These are phyloP conservation scores for Haplographium delicatum DNA, from an alignment of 495 filamentous ascomycete genomes.

Conservation along the genomic window DNA sequence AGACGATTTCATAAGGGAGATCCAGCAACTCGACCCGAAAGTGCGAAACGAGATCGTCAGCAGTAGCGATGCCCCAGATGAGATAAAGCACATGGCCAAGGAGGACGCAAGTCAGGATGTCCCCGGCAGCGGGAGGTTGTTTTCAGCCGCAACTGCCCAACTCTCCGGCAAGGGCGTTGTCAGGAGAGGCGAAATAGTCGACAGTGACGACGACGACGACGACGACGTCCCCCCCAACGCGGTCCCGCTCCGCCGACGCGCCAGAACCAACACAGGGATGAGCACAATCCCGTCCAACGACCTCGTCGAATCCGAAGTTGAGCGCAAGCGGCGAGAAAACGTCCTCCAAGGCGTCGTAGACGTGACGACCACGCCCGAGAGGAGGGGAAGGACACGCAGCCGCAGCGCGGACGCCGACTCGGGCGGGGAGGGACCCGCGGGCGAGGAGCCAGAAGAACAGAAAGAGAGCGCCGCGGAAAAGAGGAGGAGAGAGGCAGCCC, in stretches of 20 bases:
- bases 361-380: slow-evolving; percentile 25
- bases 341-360: slow-evolving; percentile 44
- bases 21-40: slow-evolving; percentile 74
- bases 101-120: slow-evolving; percentile 29
- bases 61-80: slow-evolving; percentile 55
- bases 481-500: slow-evolving; percentile 73
- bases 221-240: neutral
- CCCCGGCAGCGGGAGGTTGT: slow-evolving; percentile 15
- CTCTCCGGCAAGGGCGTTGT: neutral
- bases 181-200: slow-evolving; percentile 11
- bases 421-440: slow-evolving; percentile 20
- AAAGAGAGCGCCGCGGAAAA: slow-evolving; percentile 43
- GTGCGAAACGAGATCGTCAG: slow-evolving; percentile 67
- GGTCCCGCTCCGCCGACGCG: too few relatives aligned
- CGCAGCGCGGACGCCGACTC: too few relatives aligned
- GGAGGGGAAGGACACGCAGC: slow-evolving; percentile 27
- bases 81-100: slow-evolving; percentile 51
- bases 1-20: slow-evolving; percentile 81
- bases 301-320: slow-evolving; percentile 57
- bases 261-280: too few relatives aligned
- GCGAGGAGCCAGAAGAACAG: slow-evolving; percentile 56
- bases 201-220: slow-evolving; percentile 4
- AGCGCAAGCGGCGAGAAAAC: slow-evolving; percentile 60
- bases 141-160: slow-evolving; percentile 9
- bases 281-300: too few relatives aligned